Base-by-base conservation (phyloP, 1,284 basidiomycete species). In the Cystobasidiaceae sp. region DNA sequence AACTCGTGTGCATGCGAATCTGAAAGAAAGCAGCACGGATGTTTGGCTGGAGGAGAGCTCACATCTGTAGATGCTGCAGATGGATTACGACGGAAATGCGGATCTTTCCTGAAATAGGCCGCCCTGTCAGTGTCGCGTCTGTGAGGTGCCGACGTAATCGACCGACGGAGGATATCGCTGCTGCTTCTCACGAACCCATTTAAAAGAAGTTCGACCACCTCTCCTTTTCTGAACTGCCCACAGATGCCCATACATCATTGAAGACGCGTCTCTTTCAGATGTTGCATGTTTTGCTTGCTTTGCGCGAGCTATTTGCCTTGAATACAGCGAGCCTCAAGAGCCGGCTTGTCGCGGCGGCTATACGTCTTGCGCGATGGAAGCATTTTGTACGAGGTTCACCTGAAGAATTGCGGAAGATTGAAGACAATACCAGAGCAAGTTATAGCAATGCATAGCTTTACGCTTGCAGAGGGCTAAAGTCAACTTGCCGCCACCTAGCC, bases 1-100 rank as follows among this genome's bases (percentile, higher is more conserved):
- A 54, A 39, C 15, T 54, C 15, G 41, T 54, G 4, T n/a, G n/a
- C n/a, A n/a, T n/a, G n/a, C n/a, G n/a, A n/a, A n/a, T n/a, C n/a
- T n/a, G n/a, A n/a, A n/a, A n/a, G n/a, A n/a, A n/a, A n/a, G n/a
- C n/a, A n/a, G n/a, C n/a, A n/a, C n/a, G n/a, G n/a, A n/a, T n/a
- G n/a, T n/a, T n/a, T 54, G 67, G 34, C 67, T 72, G 41, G 67
- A 64, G 58, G 67, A 59, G 45, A 69, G 55, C 37, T 67, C 34
- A 58, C 49, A 71, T 55, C 62, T 69, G 33, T 50, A 73, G 21
- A 33, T 67, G 67, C 39, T 64, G 68, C 62, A 73, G 67, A 58
- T 64, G 65, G 30, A 39, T 52, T 27, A 8, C 15, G 71, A 69
- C 7, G 72, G 71, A 71, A 72, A 73, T n/a, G 33, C 50, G 50